Conservation (phyloP, 106 monocot species). For the Ottelia alismoides region DNA sequence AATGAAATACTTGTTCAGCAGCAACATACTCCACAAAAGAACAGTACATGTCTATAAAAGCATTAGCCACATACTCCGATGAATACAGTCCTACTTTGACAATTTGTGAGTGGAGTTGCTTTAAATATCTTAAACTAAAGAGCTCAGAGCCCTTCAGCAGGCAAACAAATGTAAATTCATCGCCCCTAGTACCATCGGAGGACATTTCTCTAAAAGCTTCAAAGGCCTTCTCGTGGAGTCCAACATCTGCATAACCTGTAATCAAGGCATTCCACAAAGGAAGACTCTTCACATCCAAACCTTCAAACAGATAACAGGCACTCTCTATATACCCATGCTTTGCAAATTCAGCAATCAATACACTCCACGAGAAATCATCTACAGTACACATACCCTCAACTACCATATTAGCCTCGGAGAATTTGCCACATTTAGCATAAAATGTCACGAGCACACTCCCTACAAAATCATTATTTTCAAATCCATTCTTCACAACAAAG, state of each 20-base stretch:
- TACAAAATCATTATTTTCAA: conserved; percentile 14
- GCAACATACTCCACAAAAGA: conserved; percentile 13
- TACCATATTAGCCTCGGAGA: conserved; percentile 19
- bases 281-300: conserved; percentile 20
- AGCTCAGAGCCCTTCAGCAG: conserved; percentile 11
- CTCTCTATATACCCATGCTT: conserved; percentile 24
- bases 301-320: conserved; percentile 25
- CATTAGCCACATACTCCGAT: conserved; percentile 24
- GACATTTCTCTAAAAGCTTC: conserved; percentile 23
- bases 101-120: conserved; percentile 28
- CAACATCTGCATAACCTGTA: conserved; percentile 27
- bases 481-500: conserved; percentile 24
- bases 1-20: conserved; percentile 18
- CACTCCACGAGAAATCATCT: conserved; percentile 43
- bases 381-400: conserved; percentile 15
- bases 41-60: conserved; percentile 36
- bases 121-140: conserved; percentile 17
- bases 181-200: conserved; percentile 14
- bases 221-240: conserved; percentile 18
- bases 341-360: conserved; percentile 41
- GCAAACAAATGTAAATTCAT: conserved; percentile 41
- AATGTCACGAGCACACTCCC: conserved; percentile 30
- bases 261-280: conserved; percentile 43
- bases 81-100: conserved; percentile 20
- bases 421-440: conserved; percentile 36